Conservation (phyloP, 495 filamentous ascomycete species). For the Penicillium dipodomyicola region DNA sequence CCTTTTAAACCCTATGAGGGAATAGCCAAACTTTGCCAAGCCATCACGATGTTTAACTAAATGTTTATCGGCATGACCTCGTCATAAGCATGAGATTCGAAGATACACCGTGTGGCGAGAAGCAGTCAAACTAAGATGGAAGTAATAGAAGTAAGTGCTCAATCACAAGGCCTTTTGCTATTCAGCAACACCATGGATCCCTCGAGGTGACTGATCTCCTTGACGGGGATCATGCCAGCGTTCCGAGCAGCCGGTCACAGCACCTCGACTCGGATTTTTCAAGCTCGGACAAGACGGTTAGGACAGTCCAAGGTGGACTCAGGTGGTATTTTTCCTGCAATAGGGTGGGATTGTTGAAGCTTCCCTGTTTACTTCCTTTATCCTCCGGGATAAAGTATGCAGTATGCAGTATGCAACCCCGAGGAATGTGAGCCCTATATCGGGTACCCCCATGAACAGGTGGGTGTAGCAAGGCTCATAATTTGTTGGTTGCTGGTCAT, state of each 20-base stretch:
- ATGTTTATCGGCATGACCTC: slow-evolving; percentile 5
- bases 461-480: neutral
- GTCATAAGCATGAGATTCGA: slow-evolving; percentile 4
- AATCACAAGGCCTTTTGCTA: neutral
- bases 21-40: neutral
- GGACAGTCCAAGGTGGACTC: neutral
- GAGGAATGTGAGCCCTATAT: neutral
- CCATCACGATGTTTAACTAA: slow-evolving; percentile 3
- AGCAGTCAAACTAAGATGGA: neutral
- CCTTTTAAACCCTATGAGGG: neutral
- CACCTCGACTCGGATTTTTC: neutral
- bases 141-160: neutral
- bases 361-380: neutral
- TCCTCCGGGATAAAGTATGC: slow-evolving; percentile 8
- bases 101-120: neutral
- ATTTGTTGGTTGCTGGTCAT: neutral
- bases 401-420: slow-evolving; percentile 10
- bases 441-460: neutral
- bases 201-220: neutral
- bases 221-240: slow-evolving; percentile 7
- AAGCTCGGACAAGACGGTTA: neutral
- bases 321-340: neutral
- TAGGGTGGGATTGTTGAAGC: slow-evolving; percentile 1
- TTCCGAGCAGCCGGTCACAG: slow-evolving; percentile 3
- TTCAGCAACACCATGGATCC: neutral